Conservation (phyloP, 208 protist genomes). For the Wallacemonas sp. region DNA sequence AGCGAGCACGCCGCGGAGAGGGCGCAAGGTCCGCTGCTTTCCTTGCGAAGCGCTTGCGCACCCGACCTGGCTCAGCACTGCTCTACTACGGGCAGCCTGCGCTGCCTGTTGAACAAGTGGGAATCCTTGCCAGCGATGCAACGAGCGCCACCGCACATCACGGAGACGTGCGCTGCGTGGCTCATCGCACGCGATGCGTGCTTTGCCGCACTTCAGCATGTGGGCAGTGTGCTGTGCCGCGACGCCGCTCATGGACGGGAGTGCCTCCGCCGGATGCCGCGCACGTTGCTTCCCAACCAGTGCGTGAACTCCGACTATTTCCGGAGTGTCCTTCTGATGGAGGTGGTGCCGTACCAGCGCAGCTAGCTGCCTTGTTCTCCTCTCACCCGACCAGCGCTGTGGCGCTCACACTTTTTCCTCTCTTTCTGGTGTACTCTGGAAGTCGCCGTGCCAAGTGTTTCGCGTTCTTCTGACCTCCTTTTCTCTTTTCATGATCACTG, state of each 20-base stretch:
- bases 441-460: no score
- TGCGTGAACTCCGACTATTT: conserved; percentile 77
- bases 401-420: no score
- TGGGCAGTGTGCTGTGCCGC: conserved; percentile 25
- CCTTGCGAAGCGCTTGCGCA: conserved; percentile 13
- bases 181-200: conserved; percentile 60
- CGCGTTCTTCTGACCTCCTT: background rate
- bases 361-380: no score
- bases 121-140: background rate
- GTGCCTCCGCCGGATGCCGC: conserved; percentile 58
- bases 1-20: background rate
- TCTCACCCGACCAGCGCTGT: no score
- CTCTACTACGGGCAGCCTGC: background rate
- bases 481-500: no score
- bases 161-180: conserved; percentile 47
- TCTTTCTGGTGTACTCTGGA: no score
- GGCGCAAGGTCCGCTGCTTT: background rate
- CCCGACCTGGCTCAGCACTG: conserved; percentile 12
- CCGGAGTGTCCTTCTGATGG: conserved; percentile 60
- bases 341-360: no score
- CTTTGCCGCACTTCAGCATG: conserved; percentile 32
- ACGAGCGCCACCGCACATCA: conserved; percentile 7
- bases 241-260: conserved; percentile 27
- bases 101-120: conserved; percentile 16
- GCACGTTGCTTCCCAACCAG: conserved; percentile 24